phyloP scores from a whole-genome alignment of 2,329 filamentous ascomycete species.

The Fonsecaea nubica region DNA sequence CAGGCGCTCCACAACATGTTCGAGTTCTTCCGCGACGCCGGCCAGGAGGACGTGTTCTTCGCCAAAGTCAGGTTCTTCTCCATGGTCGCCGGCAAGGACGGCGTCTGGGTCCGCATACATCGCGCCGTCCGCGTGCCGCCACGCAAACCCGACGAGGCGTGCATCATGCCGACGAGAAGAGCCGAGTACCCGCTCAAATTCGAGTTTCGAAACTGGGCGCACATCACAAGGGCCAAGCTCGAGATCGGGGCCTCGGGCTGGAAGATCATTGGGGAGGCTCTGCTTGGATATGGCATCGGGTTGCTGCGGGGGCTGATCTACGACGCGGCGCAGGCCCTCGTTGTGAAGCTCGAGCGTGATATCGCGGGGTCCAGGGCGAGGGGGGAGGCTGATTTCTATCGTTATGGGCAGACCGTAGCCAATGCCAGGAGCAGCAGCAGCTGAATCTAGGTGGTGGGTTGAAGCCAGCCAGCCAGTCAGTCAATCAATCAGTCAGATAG shows the following conservation, averaged over 20 bases:
- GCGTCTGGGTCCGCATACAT: not conserved
- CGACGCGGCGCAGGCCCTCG: not conserved
- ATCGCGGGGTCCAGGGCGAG: not conserved
- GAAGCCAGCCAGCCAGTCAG: too few species aligned
- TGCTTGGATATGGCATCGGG: not conserved
- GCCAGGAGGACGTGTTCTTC: slow-evolving; percentile 1
- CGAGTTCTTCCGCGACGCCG: slow-evolving; percentile 3
- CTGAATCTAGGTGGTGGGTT: too few species aligned
- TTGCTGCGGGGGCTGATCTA: not conserved
- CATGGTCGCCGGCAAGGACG: not conserved
- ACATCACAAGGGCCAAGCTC: not conserved
- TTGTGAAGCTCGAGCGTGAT: not conserved
- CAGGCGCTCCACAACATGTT: slow-evolving; percentile 11
- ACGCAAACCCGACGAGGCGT: not conserved
- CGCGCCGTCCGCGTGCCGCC: not conserved
- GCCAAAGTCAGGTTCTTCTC: slow-evolving; percentile 7
- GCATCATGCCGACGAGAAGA: not conserved
- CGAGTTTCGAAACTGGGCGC: not conserved
- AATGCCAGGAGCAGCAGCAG: not conserved
- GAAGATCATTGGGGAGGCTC: not conserved
- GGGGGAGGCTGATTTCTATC: not conserved
- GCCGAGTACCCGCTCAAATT: not conserved
- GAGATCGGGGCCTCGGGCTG: not conserved
- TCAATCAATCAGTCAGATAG: too few species aligned
- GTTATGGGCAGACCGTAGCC: not conserved